phyloP scores from a whole-genome alignment of 306 rosid species.

The Citrullus colocynthis region DNA sequence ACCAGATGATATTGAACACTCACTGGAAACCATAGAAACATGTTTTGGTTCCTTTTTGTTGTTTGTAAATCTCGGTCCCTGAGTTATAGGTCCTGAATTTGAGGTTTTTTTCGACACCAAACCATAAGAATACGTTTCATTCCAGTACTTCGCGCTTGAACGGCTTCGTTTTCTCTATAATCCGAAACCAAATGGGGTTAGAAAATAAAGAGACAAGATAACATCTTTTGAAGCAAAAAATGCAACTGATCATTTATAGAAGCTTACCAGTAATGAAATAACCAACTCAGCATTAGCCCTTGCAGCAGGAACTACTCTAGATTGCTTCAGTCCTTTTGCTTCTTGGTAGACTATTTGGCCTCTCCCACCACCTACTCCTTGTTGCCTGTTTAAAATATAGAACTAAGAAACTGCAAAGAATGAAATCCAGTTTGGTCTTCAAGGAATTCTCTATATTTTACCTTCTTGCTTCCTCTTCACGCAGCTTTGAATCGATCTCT shows the following conservation, averaged over 20 bases:
- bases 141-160: conserved; percentile 20
- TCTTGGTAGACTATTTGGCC: conserved; percentile 20
- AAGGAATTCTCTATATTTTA: conserved; percentile 7
- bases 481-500: conserved; percentile 73
- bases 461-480: conserved; percentile 58
- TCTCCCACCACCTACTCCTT: neutral
- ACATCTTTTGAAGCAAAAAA: neutral
- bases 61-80: conserved; percentile 27
- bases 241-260: neutral
- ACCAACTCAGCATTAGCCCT: conserved; percentile 21
- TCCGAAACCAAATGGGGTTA: neutral
- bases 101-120: conserved; percentile 27
- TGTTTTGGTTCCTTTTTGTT: conserved; percentile 29
- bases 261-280: conserved; percentile 37
- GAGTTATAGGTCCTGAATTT: conserved; percentile 59
- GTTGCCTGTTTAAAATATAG: neutral
- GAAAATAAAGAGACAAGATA: neutral
- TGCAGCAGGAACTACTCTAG: conserved; percentile 17
- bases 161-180: conserved; percentile 35
- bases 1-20: conserved; percentile 20
- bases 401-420: neutral
- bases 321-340: conserved; percentile 37
- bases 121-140: conserved; percentile 20
- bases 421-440: neutral
- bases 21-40: conserved; percentile 17